Evolutionary conservation across 2,329 filamentous ascomycete species (phyloP), one percentile per base, ranked within the genome.

Genomic region (Alternaria panax): DNA sequence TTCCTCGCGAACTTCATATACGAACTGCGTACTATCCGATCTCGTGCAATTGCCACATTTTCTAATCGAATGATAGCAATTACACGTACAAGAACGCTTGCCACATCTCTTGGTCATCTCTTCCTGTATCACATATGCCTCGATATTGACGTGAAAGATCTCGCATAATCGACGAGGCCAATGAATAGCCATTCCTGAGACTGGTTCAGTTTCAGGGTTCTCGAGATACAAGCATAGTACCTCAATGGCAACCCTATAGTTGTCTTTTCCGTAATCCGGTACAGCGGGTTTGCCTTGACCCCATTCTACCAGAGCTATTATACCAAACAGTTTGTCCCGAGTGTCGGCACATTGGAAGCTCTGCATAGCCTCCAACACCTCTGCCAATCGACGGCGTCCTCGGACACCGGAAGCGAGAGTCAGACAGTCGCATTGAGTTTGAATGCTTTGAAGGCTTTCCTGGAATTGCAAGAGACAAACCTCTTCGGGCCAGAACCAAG

Each of bases 141-240:
- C 27, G 27, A 28, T 8, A 28, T 8, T 28, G 27, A 28, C 27
- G 27, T 28, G 7, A 28, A 28, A 28, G 7, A 28, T 6, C 9
- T 30, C 2, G 8, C 28, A 30, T 30, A 30, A 11, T 4, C 1
- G 8, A 2, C 28, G 28, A 2, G 28, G 9, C 28, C 28, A 30
- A 3, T 30, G 2, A 3, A 30, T 4, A 30, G 28, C 28, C 28
- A 30, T 30, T 8, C 9, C 9, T 8, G 9, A 28, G 27, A 28
- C 7, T 0, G 28, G 9, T 3, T 12, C 2, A 9, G 9, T 30
- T 12, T 3, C 1, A 4, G 28, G 2, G 4, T 30, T 30, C 1
- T 30, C 4, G 8, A 30, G 28, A 30, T 30, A 30, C 2, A 30
- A 11, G 8, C 7, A 11, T 4, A 30, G 28, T 30, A 30, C 28